Percentiles rank a stretch among this genome's conserved stretches.
phyloP scores from a whole-genome alignment of 2,329 filamentous ascomycete species.

The Hymenoscyphus fructigenus region DNA sequence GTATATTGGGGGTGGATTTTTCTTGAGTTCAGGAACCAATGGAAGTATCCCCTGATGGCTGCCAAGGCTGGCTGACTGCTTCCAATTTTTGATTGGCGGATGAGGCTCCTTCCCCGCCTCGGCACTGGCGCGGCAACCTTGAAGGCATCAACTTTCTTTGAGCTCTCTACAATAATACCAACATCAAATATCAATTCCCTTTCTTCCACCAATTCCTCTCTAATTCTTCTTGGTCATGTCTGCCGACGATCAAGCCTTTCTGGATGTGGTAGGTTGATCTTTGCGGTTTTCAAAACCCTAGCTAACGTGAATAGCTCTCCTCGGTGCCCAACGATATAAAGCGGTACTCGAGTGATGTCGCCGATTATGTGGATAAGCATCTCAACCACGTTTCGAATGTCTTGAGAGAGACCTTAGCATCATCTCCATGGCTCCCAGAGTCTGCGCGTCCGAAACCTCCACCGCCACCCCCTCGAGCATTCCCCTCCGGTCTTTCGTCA shows the following conservation, averaged over 20 bases:
- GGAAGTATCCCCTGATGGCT: too few relatives aligned
- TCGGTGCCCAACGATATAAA: slow-evolving; percentile 65
- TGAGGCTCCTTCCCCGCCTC: too few relatives aligned
- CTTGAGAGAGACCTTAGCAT: slow-evolving; percentile 67
- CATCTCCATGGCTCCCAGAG: slow-evolving; percentile 71
- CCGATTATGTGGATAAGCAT: slow-evolving; percentile 76
- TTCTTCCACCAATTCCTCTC: neutral
- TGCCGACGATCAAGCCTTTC: slow-evolving; percentile 74
- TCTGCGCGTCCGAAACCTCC: slow-evolving; percentile 61
- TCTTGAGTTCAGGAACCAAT: too few relatives aligned
- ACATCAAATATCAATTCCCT: neutral
- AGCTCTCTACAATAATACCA: neutral
- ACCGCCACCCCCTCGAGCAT: slow-evolving; percentile 35
- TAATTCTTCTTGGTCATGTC: slow-evolving; percentile 55
- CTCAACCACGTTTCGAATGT: slow-evolving; percentile 73
- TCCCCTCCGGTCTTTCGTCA: slow-evolving; percentile 38
- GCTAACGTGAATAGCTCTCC: slow-evolving; percentile 45
- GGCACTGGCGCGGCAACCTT: too few relatives aligned
- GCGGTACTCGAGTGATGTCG: slow-evolving; percentile 69
- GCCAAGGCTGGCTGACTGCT: too few relatives aligned
- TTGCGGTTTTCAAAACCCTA: neutral
- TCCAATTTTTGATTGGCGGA: too few relatives aligned
- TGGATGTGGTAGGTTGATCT: slow-evolving; percentile 64
- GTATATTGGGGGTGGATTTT: too few relatives aligned
- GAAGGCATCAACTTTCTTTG: slow-evolving; percentile 13